phyloP scores from a whole-genome alignment of 2,329 filamentous ascomycete genomes.

The Cordyceps javanica region DNA sequence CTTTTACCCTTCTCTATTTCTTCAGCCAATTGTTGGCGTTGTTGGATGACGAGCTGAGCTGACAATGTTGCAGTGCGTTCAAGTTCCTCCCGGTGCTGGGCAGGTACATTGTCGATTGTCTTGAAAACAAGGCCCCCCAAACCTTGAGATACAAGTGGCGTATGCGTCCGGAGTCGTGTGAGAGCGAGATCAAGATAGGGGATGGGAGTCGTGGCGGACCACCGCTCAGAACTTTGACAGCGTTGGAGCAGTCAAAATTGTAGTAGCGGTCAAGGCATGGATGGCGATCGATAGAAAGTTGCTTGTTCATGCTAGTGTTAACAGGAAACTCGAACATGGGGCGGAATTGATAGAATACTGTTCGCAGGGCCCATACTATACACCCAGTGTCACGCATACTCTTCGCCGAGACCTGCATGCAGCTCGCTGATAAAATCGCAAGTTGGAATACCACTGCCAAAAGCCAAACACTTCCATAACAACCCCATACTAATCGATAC shows the following conservation, averaged over 20 bases:
- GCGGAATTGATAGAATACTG: not conserved
- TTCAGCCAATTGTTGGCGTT: no score
- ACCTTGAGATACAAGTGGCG: conserved; percentile 26
- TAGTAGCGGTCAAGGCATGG: conserved; percentile 2
- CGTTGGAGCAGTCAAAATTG: conserved; percentile 24
- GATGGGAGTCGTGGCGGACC: conserved; percentile 27
- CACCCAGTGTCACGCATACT: not conserved
- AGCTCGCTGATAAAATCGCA: not conserved
- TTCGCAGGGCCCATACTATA: not conserved
- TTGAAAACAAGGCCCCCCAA: conserved; percentile 24
- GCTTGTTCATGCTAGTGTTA: not conserved
- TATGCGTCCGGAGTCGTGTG: conserved; percentile 14
- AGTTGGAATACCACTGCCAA: conserved; percentile 2
- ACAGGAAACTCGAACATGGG: not conserved
- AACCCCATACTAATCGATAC: conserved; percentile 10
- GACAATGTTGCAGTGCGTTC: conserved; percentile 18
- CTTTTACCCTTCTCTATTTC: not conserved
- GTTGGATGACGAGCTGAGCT: not conserved
- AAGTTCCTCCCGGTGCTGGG: conserved; percentile 23
- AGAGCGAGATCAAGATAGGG: conserved; percentile 17
- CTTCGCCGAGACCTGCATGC: not conserved
- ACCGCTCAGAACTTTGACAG: conserved; percentile 19
- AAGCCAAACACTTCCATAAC: conserved; percentile 2
- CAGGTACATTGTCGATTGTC: conserved; percentile 26
- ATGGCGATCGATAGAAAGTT: not conserved